Evolutionary conservation across 2,329 filamentous ascomycete genomes (phyloP).

Genomic region (Fusarium nurragi): DNA sequence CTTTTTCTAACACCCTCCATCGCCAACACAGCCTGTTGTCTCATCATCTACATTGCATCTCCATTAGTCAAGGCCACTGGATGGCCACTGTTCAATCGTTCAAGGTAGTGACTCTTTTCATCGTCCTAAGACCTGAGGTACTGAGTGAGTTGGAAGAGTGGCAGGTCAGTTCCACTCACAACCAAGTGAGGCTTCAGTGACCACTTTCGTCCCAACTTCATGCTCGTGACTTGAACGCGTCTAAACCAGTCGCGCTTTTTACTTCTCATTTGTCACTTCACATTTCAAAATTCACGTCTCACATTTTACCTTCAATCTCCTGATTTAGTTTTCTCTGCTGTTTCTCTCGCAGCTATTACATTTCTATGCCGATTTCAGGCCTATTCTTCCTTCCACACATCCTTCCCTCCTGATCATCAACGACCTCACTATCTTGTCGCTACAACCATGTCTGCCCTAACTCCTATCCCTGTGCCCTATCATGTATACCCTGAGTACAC

Average conservation of each 20-base stretch:
- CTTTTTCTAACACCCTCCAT: too few relatives aligned
- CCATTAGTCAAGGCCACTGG: too few relatives aligned
- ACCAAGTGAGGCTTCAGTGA: neutral
- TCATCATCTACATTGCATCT: too few relatives aligned
- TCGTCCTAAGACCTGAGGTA: neutral
- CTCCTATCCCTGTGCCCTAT: neutral
- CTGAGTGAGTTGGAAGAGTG: neutral
- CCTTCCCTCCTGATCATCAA: too few relatives aligned
- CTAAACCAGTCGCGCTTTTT: neutral
- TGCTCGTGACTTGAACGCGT: neutral
- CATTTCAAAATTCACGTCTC: neutral
- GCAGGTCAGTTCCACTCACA: neutral
- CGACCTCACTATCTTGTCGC: too few relatives aligned
- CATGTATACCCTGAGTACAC: fast-evolving
- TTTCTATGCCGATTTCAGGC: neutral
- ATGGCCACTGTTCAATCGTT: too few relatives aligned
- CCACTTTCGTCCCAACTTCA: neutral
- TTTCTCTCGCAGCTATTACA: too few relatives aligned
- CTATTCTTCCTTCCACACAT: neutral
- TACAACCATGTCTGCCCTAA: neutral
- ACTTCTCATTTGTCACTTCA: neutral
- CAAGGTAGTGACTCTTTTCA: neutral
- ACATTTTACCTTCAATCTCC: neutral
- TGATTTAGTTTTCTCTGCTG: too few relatives aligned
- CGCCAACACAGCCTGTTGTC: too few relatives aligned